phyloP scores from a whole-genome alignment of 441 rosid species.

The Raphanus hybrid region DNA sequence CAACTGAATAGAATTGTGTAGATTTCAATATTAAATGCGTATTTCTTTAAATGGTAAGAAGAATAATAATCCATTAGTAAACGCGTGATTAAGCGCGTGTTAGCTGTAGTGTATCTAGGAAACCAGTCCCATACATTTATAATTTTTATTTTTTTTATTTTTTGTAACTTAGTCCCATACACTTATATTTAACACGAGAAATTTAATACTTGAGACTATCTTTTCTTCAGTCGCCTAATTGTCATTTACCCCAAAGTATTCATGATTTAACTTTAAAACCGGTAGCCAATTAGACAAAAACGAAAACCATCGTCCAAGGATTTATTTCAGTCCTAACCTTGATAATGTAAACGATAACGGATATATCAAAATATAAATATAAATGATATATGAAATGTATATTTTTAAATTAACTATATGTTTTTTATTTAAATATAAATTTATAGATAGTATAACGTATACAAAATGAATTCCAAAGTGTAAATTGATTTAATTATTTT shows the following conservation, averaged over 20 bases:
- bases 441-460: neutral
- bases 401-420: neutral
- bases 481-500: neutral
- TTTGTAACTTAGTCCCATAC: neutral
- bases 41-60: slow-evolving; percentile 12
- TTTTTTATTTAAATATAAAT: neutral
- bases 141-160: too few species aligned
- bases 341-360: neutral
- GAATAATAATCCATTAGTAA: neutral
- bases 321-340: neutral
- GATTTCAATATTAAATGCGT: slow-evolving; percentile 1
- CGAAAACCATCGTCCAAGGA: neutral
- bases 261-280: neutral
- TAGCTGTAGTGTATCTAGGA: neutral
- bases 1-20: neutral
- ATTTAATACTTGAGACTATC: neutral
- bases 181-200: neutral
- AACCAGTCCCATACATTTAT: neutral
- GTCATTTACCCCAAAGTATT: neutral
- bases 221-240: neutral
- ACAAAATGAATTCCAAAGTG: neutral
- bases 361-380: neutral
- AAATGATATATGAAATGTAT: neutral
- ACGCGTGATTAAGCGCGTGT: neutral
- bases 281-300: neutral